phyloP scores from a whole-genome alignment of 805 yeast species.

The Citeromyces nyonsensis region DNA sequence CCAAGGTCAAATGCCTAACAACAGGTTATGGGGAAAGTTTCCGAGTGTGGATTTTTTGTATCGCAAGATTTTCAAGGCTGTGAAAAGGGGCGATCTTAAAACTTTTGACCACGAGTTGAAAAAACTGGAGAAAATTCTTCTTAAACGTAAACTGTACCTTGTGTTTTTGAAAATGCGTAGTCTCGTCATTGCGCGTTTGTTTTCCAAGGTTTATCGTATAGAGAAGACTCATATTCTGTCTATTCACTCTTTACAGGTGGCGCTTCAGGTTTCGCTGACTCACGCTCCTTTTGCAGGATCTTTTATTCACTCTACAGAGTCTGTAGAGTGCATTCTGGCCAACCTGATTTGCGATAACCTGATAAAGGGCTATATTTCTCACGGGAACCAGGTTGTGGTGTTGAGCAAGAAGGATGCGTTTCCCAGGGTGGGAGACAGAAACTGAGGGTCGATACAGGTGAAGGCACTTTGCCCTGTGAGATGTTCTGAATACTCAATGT shows the following conservation, averaged over 20 bases:
- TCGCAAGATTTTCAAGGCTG: slow-evolving; percentile 27
- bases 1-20: slow-evolving; percentile 29
- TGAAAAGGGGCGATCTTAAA: slow-evolving; percentile 39
- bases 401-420: slow-evolving; percentile 64
- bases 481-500: no score
- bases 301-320: slow-evolving; percentile 20
- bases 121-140: slow-evolving; percentile 29
- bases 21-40: slow-evolving; percentile 18
- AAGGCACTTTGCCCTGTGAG: no score
- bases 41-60: slow-evolving; percentile 28
- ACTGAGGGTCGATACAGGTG: no score
- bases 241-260: slow-evolving; percentile 25
- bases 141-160: slow-evolving; percentile 46
- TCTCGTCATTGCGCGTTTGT: slow-evolving; percentile 31
- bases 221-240: slow-evolving; percentile 14
- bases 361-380: slow-evolving; percentile 74
- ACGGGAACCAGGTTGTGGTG: slow-evolving; percentile 58
- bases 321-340: slow-evolving; percentile 57
- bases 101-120: slow-evolving; percentile 28
- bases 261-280: slow-evolving; percentile 18
- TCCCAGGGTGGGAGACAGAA: slow-evolving; percentile 29
- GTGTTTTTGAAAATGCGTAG: slow-evolving; percentile 35
- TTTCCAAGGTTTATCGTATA: slow-evolving; percentile 19
- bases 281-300: slow-evolving; percentile 7
- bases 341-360: slow-evolving; percentile 41